Evolutionary conservation across 2,329 filamentous ascomycete species (phyloP), one percentile per base, ranked within the genome.

Genomic region (Aspergillus nomiae): DNA sequence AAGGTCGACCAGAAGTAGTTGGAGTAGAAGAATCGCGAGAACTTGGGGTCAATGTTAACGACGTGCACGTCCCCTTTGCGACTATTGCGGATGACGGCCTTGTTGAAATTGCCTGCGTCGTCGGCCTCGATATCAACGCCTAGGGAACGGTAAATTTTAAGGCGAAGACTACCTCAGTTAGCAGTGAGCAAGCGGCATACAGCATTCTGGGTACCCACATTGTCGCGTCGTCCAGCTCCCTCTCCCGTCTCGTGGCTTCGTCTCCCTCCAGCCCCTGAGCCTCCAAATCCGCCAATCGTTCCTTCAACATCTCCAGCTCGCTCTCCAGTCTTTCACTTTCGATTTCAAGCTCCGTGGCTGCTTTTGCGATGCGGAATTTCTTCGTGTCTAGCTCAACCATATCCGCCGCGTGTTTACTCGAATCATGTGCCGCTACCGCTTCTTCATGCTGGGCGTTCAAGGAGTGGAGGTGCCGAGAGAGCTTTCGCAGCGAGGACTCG

Each of bases 1-100:
- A 97, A 83, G 34, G 89, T 94, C 72, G 92, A 86, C 95, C 95
- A 99, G 74, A 98, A 96, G 77, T 96, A 96, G 72, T 97, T 96
- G 26, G 94, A 92, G 73, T 97, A 97, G 74, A 96, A 97, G 77
- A 91, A 94, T 65, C 89, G 86, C 63, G 92, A 94, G 77, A 97
- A 94, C 81, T 95, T 96, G 71, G 91, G 89, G 72, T 98, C 94
- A 76, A 99, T 89, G 73, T 96, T 96, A 64, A 99, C 90, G 56
- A 98, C 92, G 76, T 97, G 92, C 58, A 98, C 92, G 76, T 98
- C 94, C 10, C 93, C 94, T 81, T 93, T 94, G 68, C 88, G 85
- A 64, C 89, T 89, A 75, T 96, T 97, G 65, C 92, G 84, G 68
- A 98, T 90, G 21, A 97, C 86, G 1, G 94, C 94, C 74, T 92